A percentile compares a stretch with the other conserved stretches of the same genome.
Evolutionary conservation across 306 rosid species (phyloP).

Genomic region (Urtica urens): DNA sequence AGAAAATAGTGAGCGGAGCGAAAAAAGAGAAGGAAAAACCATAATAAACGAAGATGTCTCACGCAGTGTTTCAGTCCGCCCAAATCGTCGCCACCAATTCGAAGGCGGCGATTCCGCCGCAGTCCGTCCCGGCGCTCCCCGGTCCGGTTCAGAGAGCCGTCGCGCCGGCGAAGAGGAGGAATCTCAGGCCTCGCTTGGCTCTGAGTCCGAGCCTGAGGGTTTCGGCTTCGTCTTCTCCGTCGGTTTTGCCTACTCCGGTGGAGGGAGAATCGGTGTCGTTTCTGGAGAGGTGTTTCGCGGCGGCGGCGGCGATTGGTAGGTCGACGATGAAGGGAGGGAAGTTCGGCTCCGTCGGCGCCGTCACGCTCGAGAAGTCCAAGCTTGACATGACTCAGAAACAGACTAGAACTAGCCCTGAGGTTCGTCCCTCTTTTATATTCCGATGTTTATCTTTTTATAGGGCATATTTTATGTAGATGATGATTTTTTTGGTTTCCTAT

Average conservation of each 20-base stretch:
- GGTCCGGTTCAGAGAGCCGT: conserved; percentile 3
- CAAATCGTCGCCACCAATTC: conserved; percentile 56
- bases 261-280: conserved; percentile 24
- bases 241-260: conserved; percentile 25
- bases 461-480: not conserved
- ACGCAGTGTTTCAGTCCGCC: conserved; percentile 52
- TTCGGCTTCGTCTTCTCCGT: conserved; percentile 19
- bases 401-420: conserved; percentile 67
- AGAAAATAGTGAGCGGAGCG: conserved; percentile 2
- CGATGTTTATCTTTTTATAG: too few relatives aligned
- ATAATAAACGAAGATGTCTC: conserved; percentile 27
- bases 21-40: not conserved
- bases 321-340: conserved; percentile 66
- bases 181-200: conserved; percentile 13
- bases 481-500: not conserved
- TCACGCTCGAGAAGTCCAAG: conserved; percentile 81
- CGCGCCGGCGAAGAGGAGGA: not conserved
- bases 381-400: conserved; percentile 67
- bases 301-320: conserved; percentile 18
- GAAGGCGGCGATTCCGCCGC: conserved; percentile 18
- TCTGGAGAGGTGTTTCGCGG: conserved; percentile 48
- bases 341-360: conserved; percentile 63
- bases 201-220: conserved; percentile 35
- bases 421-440: too few relatives aligned
- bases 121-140: conserved; percentile 10